These are phyloP conservation scores for Nitzschia sp. DNA, from an alignment of 108 stramenopile genomes.

Conservation along the genomic window DNA sequence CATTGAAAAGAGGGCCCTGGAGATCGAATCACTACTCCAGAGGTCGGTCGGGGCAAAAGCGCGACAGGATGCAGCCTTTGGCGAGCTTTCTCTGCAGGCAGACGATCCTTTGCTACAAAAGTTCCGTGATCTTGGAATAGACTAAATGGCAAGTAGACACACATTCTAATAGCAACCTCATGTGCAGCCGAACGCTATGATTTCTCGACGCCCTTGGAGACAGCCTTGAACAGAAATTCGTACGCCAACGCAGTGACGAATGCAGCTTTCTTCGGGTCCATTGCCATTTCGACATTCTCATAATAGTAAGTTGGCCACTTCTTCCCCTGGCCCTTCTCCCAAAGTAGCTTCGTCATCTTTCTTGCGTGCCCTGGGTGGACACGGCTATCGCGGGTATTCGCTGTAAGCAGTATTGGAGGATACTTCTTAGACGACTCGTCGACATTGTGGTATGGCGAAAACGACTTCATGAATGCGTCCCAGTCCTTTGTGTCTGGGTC, in stretches of 20 bases:
- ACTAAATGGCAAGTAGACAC: slow-evolving; percentile 17
- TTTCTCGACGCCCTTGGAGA: slow-evolving; percentile 33
- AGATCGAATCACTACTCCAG: slow-evolving; percentile 68
- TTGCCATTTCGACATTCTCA: slow-evolving; percentile 84
- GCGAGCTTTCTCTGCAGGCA: slow-evolving; percentile 45
- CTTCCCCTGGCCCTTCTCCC: slow-evolving; percentile 67
- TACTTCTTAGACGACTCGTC: slow-evolving; percentile 51
- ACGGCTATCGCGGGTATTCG: slow-evolving; percentile 80
- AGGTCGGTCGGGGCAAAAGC: slow-evolving; percentile 72
- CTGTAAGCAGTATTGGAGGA: slow-evolving; percentile 72
- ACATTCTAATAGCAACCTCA: neutral
- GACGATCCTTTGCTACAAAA: slow-evolving; percentile 82
- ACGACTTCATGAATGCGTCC: slow-evolving; percentile 69
- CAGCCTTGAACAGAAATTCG: slow-evolving; percentile 68
- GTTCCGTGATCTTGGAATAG: slow-evolving; percentile 79
- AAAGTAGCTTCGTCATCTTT: slow-evolving; percentile 78
- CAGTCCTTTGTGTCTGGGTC: slow-evolving; percentile 88
- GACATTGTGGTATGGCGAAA: slow-evolving; percentile 88
- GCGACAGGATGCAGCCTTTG: slow-evolving; percentile 31
- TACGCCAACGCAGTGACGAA: slow-evolving; percentile 72
- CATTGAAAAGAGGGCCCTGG: slow-evolving; percentile 69
- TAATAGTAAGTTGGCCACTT: slow-evolving; percentile 81
- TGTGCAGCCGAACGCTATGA: too few species aligned
- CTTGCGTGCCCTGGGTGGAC: slow-evolving; percentile 89
- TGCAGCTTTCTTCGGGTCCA: slow-evolving; percentile 70